Percentiles rank a stretch among this genome's conserved stretches.
Conservation (phyloP, 2,329 filamentous ascomycete species). For the Phialophora tarda region DNA sequence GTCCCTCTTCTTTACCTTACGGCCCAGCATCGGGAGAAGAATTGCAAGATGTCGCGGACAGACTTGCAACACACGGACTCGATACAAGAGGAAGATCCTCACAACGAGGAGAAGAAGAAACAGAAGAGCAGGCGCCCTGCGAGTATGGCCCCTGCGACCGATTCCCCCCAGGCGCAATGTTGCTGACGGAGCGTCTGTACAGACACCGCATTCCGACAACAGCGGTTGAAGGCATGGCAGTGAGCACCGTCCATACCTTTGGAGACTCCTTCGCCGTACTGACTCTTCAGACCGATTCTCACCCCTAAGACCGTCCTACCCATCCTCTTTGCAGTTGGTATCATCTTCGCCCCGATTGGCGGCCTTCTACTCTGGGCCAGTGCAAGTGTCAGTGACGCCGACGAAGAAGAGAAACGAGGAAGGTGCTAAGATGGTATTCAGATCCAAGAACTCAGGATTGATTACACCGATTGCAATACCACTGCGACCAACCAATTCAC, state of each 20-base stretch:
- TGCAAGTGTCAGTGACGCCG: constrained; percentile 64
- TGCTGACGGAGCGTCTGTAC: constrained; percentile 36
- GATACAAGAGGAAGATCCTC: constrained; percentile 51
- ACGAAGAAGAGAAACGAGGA: not conserved
- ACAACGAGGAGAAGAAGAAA: constrained; percentile 67
- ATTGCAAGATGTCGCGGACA: constrained; percentile 50
- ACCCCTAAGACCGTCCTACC: constrained; percentile 93
- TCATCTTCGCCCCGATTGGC: constrained; percentile 93
- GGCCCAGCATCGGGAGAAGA: not conserved
- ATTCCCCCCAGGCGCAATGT: constrained; percentile 4
- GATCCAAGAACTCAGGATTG: constrained; percentile 89
- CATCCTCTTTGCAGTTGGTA: constrained; percentile 85
- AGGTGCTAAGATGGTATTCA: constrained; percentile 45
- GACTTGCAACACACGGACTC: constrained; percentile 50
- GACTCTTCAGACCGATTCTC: constrained; percentile 74
- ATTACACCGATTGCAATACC: constrained; percentile 79
- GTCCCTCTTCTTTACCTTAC: constrained; percentile 16
- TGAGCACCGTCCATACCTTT: constrained; percentile 57
- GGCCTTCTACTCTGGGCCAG: constrained; percentile 86
- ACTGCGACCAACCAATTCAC: constrained; percentile 58
- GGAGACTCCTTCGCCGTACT: constrained; percentile 31
- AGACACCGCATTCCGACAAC: constrained; percentile 97
- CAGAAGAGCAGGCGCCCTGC: constrained; percentile 90
- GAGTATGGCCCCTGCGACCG: constrained; percentile 62
- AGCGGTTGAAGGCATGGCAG: constrained; percentile 98